Evolutionary conservation across 176 grass and related monocot genomes (phyloP).

Genomic region (Miscanthus lutarioriparius): DNA sequence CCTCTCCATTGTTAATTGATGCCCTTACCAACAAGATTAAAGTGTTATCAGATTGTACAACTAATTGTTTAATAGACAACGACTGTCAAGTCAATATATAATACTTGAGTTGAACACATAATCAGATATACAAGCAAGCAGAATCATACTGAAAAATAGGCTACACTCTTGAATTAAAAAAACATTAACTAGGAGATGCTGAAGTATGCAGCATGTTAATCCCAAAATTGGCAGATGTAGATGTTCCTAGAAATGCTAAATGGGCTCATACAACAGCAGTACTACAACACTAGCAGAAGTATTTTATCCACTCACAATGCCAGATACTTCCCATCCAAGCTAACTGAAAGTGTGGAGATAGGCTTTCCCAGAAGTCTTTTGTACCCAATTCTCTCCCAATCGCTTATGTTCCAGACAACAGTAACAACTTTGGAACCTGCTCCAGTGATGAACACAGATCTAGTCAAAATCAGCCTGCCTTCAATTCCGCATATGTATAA

Average conservation of each 20-base stretch:
- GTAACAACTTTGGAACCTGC: conserved; percentile 62
- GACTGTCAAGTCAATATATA: not conserved
- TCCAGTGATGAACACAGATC: conserved; percentile 39
- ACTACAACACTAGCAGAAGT: not conserved
- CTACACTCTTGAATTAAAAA: not conserved
- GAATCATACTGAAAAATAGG: not conserved
- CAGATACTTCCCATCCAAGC: conserved; percentile 93
- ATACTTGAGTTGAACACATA: not conserved
- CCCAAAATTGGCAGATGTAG: not conserved
- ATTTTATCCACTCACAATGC: conserved; percentile 75
- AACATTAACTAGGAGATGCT: not conserved
- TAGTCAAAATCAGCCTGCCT: conserved; percentile 17
- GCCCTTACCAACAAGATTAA: conserved; percentile 4
- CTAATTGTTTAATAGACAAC: not conserved
- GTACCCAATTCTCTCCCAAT: conserved; percentile 89
- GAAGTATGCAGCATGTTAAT: not conserved
- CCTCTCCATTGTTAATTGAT: not conserved
- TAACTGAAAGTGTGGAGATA: conserved; percentile 85
- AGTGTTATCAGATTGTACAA: not conserved
- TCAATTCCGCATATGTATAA: conserved; percentile 4
- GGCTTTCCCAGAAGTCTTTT: conserved; percentile 85
- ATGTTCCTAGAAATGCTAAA: conserved; percentile 22
- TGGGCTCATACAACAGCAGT: conserved; percentile 18
- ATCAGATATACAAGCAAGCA: conserved; percentile 8
- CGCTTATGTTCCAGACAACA: conserved; percentile 92